These are phyloP conservation scores for Cardiospermum halicacabum DNA, from an alignment of 345 rosid species.

Conservation along the genomic window DNA sequence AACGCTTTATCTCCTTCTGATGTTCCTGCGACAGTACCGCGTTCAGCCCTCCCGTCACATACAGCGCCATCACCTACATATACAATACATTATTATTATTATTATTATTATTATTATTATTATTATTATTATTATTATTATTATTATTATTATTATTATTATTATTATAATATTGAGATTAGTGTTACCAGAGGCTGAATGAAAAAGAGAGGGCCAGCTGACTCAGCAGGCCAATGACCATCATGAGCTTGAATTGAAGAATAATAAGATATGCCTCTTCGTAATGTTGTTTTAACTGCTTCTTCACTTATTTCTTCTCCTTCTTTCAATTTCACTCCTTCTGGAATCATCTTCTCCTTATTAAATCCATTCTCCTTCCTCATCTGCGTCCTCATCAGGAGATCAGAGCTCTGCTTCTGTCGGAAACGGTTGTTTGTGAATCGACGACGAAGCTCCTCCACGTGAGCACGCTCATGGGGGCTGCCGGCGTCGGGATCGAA, in stretches of 20 bases:
- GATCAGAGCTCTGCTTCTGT: no score
- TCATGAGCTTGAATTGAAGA: slow-evolving; percentile 36
- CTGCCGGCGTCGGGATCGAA: no score
- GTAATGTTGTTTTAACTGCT: slow-evolving; percentile 23
- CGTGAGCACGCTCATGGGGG: no score
- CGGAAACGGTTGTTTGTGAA: no score
- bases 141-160: no score
- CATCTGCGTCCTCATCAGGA: no score
- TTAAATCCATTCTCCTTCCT: no score
- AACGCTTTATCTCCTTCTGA: slow-evolving; percentile 30
- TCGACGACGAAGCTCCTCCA: no score
- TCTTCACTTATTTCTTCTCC: slow-evolving; percentile 30
- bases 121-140: no score
- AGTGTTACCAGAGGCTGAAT: slow-evolving; percentile 34
- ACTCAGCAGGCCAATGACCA: slow-evolving; percentile 47
- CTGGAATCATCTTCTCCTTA: no score
- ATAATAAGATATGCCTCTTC: slow-evolving; percentile 29
- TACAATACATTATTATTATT: background rate
- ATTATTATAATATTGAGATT: background rate
- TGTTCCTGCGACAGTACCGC: slow-evolving; percentile 34
- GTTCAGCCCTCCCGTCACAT: slow-evolving; percentile 32
- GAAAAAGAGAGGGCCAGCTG: slow-evolving; percentile 46
- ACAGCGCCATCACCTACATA: slow-evolving; percentile 23
- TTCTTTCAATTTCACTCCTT: slow-evolving; percentile 12
- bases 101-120: background rate